A percentile compares a stretch with the other conserved stretches of the same genome.
Evolutionary conservation across 495 filamentous ascomycete species (phyloP).

Genomic region (Hypoxylon crocopeplum): DNA sequence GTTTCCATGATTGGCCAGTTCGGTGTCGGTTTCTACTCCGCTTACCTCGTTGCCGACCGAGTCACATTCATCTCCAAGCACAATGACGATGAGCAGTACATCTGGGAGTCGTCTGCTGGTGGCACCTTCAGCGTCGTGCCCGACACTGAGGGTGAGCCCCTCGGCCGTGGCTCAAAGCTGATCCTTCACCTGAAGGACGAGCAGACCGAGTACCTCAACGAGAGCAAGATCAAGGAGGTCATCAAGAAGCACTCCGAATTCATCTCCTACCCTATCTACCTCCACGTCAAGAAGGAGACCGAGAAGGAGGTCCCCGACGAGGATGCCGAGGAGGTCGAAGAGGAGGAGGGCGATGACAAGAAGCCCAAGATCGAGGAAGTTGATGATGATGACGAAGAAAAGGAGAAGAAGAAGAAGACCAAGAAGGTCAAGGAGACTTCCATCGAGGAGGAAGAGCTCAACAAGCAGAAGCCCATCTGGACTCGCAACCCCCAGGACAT

Average conservation of each 20-base stretch:
- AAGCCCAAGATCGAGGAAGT: constrained; percentile 86
- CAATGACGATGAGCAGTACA: constrained; percentile 99
- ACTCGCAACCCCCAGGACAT: constrained; percentile 97
- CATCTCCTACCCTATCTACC: constrained; percentile 99
- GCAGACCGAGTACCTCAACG: constrained; percentile 97
- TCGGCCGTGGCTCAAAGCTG: constrained; percentile 96
- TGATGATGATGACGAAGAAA: constrained; percentile 80
- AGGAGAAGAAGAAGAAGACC: constrained; percentile 92
- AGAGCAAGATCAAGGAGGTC: constrained; percentile 99
- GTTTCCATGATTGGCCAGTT: constrained; percentile 99
- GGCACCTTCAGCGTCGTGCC: constrained; percentile 94
- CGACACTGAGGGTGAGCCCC: constrained; percentile 87
- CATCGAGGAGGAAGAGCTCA: constrained; percentile 98
- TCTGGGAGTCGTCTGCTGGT: constrained; percentile 98
- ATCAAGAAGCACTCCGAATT: constrained; percentile 99
- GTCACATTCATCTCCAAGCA: constrained; percentile 96
- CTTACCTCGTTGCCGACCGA: constrained; percentile 96
- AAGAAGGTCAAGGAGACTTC: constrained; percentile 99
- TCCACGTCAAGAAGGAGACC: constrained; percentile 97
- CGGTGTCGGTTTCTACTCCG: constrained; percentile 99
- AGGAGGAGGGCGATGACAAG: constrained; percentile 72
- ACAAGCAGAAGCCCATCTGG: constrained; percentile 99
- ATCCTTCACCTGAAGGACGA: constrained; percentile 99
- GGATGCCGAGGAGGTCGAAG: constrained; percentile 77
- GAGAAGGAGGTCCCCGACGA: constrained; percentile 99